These are phyloP conservation scores for Aspergillus floridensis DNA, from an alignment of 2,329 filamentous ascomycete species.

Conservation along the genomic window DNA sequence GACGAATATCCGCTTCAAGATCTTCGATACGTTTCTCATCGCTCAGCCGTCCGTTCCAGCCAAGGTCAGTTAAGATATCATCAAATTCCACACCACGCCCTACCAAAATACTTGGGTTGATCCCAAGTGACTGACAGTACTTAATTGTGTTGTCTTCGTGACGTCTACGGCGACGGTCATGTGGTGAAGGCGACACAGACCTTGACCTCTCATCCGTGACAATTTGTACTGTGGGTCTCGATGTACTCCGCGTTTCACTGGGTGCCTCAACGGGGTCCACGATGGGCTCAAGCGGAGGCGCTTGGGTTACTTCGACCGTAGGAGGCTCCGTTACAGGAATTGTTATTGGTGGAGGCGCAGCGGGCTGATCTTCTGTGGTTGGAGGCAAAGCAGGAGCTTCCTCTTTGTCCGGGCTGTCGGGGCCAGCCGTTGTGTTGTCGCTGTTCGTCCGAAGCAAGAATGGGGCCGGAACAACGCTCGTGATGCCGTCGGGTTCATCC, in stretches of 20 bases:
- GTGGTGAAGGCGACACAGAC: conserved; percentile 39
- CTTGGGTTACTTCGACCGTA: conserved; percentile 41
- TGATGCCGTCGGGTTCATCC: conserved; percentile 83
- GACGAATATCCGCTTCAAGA: conserved; percentile 76
- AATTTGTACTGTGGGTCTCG: conserved; percentile 22
- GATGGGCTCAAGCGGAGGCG: conserved; percentile 29
- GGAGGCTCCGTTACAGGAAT: conserved; percentile 27
- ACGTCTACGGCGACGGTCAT: conserved; percentile 58
- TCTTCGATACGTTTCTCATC: conserved; percentile 73
- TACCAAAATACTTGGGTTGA: conserved; percentile 74
- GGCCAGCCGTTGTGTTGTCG: conserved; percentile 36
- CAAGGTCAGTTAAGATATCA: conserved; percentile 78
- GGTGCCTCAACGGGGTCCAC: conserved; percentile 23
- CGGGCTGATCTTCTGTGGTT: conserved; percentile 7
- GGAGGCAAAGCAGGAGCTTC: conserved; percentile 14
- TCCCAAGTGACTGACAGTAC: conserved; percentile 72
- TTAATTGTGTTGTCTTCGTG: conserved; percentile 72
- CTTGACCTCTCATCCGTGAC: conserved; percentile 27
- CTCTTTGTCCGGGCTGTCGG: conserved; percentile 33
- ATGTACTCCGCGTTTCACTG: conserved; percentile 23
- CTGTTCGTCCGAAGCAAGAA: conserved; percentile 41
- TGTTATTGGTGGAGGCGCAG: not conserved
- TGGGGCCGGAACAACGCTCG: conserved; percentile 79
- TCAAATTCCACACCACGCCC: conserved; percentile 77
- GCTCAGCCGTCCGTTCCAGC: conserved; percentile 78